Percentiles rank a stretch among this genome's conserved stretches.
These are phyloP conservation scores for Fagopyrum homotropicum DNA, from an alignment of 148 eudicot genomes.

Conservation along the genomic window DNA sequence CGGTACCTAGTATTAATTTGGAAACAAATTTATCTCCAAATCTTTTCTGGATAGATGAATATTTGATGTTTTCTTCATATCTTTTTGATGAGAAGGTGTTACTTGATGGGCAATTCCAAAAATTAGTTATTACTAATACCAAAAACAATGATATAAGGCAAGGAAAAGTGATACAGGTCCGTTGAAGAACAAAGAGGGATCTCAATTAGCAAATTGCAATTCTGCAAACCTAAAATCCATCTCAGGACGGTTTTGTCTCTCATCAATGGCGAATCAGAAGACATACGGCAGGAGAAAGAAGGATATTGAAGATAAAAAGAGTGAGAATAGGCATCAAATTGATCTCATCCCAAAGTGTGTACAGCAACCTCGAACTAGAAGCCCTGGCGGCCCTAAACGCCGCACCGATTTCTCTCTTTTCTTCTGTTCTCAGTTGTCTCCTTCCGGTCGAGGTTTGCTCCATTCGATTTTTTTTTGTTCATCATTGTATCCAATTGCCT, in stretches of 20 bases:
- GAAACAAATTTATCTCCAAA: too few relatives aligned
- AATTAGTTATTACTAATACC: neutral
- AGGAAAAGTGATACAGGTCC: conserved; percentile 5
- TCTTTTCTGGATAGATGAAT: too few relatives aligned
- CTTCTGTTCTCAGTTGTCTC: conserved; percentile 18
- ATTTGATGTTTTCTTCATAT: too few relatives aligned
- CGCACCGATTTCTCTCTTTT: conserved; percentile 27
- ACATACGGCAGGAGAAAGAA: conserved; percentile 5
- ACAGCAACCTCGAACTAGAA: conserved; percentile 24
- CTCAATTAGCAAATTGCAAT: neutral
- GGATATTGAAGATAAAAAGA: conserved; percentile 7
- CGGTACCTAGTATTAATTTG: too few relatives aligned
- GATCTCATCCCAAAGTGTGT: conserved; percentile 25
- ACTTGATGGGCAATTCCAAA: neutral
- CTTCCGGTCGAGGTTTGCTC: conserved; percentile 12
- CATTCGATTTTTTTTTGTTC: neutral
- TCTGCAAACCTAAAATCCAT: neutral
- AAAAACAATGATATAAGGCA: neutral
- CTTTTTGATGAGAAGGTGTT: too few relatives aligned
- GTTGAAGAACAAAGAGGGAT: conserved; percentile 7
- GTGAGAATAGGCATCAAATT: neutral
- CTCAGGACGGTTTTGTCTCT: neutral
- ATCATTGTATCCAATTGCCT: neutral
- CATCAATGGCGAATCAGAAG: conserved; percentile 25
- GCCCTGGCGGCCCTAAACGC: conserved; percentile 19